Conservation (phyloP, 495 filamentous ascomycete species). For the Trichoderma orchidacearum region DNA sequence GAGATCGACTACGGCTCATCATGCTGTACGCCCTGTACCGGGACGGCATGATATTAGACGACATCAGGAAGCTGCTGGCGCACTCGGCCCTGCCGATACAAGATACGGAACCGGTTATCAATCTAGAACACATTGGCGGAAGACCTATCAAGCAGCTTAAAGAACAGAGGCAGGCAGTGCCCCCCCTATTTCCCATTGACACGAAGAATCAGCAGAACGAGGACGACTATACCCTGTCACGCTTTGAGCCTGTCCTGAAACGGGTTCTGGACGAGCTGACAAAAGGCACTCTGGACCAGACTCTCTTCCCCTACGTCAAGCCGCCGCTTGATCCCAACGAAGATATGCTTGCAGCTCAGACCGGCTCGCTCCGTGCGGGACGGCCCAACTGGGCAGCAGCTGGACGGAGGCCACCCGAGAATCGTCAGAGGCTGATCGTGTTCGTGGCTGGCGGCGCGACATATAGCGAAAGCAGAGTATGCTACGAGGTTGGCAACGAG, state of each 20-base stretch:
- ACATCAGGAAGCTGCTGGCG: constrained; percentile 70
- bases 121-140: constrained; percentile 71
- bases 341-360: constrained; percentile 39
- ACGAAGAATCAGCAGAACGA: constrained; percentile 33
- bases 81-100: constrained; percentile 66
- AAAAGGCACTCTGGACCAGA: constrained; percentile 50
- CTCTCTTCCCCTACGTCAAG: constrained; percentile 67
- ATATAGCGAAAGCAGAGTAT: constrained; percentile 73
- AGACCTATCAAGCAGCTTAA: constrained; percentile 58
- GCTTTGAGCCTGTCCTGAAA: constrained; percentile 62
- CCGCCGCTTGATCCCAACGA: constrained; percentile 50
- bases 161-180: constrained; percentile 50
- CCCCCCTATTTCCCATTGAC: constrained; percentile 55
- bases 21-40: constrained; percentile 75
- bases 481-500: constrained; percentile 70
- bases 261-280: constrained; percentile 66
- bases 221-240: constrained; percentile 52
- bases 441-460: constrained; percentile 96
- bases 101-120: constrained; percentile 59
- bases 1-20: constrained; percentile 74
- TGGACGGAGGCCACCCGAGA: constrained; percentile 59
- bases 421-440: constrained; percentile 79
- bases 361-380: constrained; percentile 68
- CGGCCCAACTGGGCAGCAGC: constrained; percentile 93
- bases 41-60: constrained; percentile 76